Evolutionary conservation across 176 grass and related monocot species (phyloP).

Genomic region (Zizania latifolia): DNA sequence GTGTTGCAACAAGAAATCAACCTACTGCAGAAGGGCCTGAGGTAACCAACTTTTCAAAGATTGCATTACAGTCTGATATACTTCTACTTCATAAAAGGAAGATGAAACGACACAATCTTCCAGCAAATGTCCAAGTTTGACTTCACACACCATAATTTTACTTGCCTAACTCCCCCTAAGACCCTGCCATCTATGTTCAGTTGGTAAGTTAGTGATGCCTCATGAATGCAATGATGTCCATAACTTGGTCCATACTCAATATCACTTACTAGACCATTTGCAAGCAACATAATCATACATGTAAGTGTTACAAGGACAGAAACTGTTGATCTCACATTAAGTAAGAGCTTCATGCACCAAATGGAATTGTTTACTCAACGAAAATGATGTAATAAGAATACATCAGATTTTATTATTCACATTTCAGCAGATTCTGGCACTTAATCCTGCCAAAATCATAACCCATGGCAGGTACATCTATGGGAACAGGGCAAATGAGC

Average conservation of each 20-base stretch:
- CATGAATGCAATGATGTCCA: background rate
- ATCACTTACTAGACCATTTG: background rate
- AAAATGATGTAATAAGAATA: background rate
- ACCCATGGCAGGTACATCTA: constrained; percentile 61
- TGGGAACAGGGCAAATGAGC: constrained; percentile 58
- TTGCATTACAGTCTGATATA: background rate
- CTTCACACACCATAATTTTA: background rate
- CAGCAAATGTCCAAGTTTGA: background rate
- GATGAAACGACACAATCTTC: background rate
- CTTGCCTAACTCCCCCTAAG: background rate
- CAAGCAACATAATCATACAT: constrained; percentile 10
- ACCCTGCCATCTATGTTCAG: background rate
- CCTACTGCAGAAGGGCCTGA: constrained; percentile 74
- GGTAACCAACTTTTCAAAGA: constrained; percentile 36
- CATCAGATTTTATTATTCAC: background rate
- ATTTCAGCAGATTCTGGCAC: background rate
- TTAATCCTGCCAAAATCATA: background rate
- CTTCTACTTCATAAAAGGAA: background rate
- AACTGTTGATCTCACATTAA: background rate
- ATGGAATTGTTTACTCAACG: background rate
- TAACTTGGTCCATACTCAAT: background rate
- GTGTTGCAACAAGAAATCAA: constrained; percentile 78
- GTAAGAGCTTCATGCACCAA: background rate
- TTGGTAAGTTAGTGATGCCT: background rate
- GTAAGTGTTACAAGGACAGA: background rate